A percentile compares a stretch with the other conserved stretches of the same genome.
Evolutionary conservation across 345 rosid species (phyloP).

Genomic region (Moricandia moricandioides): DNA sequence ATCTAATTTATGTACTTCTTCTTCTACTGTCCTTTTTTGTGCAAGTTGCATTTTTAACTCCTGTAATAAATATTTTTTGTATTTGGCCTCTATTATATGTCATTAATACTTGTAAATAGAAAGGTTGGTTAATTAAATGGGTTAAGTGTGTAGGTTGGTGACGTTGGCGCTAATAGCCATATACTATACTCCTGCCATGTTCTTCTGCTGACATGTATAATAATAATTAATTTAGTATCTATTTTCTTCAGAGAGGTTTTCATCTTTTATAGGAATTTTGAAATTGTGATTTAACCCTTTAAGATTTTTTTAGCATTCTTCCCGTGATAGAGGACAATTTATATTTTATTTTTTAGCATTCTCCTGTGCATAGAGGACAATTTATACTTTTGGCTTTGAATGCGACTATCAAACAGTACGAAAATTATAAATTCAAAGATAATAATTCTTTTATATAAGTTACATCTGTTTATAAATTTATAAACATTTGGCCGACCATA

Average conservation of each 20-base stretch:
- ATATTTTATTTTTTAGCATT: too few relatives aligned
- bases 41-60: constrained; percentile 16
- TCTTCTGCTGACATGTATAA: background rate
- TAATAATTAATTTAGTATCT: background rate
- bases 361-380: constrained; percentile 1
- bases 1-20: background rate
- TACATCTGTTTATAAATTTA: too few relatives aligned
- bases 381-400: constrained; percentile 6
- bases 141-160: background rate
- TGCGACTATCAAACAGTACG: background rate
- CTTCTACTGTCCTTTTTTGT: background rate
- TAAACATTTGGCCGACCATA: too few relatives aligned
- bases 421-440: background rate
- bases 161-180: background rate
- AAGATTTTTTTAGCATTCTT: too few relatives aligned
- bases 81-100: background rate
- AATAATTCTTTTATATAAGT: background rate
- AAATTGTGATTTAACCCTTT: too few relatives aligned
- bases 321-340: too few relatives aligned
- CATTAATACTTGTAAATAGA: too few relatives aligned
- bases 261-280: background rate
- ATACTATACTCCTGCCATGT: too few relatives aligned
- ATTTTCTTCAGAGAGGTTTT: background rate
- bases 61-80: background rate
- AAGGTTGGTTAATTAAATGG: background rate